Base-by-base conservation (phyloP, 2,329 filamentous ascomycete species). In the Penicillium carneum region DNA sequence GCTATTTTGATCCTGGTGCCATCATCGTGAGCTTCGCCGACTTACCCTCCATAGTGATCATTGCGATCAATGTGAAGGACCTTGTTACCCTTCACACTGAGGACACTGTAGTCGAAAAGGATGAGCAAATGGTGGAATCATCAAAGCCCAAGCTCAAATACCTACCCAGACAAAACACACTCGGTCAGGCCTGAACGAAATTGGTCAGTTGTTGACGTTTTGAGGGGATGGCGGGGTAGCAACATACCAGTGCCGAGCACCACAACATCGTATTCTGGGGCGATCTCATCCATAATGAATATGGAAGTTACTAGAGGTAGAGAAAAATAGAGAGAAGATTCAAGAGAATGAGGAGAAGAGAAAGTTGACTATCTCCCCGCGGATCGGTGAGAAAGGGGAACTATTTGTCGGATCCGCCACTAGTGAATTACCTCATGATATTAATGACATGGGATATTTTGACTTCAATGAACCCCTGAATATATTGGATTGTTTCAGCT, bases 31-130 rank as follows among this genome's bases (percentile, higher is more conserved):
- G 66, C 59, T 69, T 36, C 56, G 45, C 43, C 33, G 46, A 85
- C 90, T 74, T 83, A 96, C 93, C 92, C 95, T 86, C 95, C 95
- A 77, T 97, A 98, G 84, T 98, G 93, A 79, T 96, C 92, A 79
- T 98, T 98, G 77, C 93, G 90, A 83, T 98, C 95, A 79, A 99
- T 97, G 84, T 99, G 95, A 69, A 99, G 87, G 76, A 99, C 95
- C 85, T 98, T 98, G 86, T 96, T 94, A 80, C 94, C 94, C 86
- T 98, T 97, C 74, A 98, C 94, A 84, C 93, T 97, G 77, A 98
- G 84, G 64, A 99, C 93, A 81, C 93, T 93, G 73, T 63, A 68
- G 57, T 53, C 53, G 16, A 60, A 16, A 14, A 68, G 69, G 60
- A 73, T 71, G 52, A 70, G 49, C 48, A 47, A 64, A 23, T 14